Base-by-base conservation (phyloP, 345 rosid genomes). In the Leavenworthia alabamica region DNA sequence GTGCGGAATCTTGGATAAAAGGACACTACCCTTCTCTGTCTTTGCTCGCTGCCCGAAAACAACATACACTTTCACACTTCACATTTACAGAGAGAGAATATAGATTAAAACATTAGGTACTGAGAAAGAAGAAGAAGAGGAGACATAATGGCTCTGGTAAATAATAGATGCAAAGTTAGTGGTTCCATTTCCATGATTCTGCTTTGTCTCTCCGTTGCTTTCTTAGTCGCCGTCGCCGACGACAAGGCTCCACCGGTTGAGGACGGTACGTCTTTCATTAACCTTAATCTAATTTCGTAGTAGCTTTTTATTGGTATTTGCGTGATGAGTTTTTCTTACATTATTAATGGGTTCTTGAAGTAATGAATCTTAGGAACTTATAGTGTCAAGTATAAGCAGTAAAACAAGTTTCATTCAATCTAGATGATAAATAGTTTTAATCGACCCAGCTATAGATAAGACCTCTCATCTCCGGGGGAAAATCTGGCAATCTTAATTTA, bases 1-100 rank as follows among this genome's bases (percentile, higher is more conserved):
- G 60, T 63, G 75, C 17, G 72, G 85, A 78, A 80, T 73, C 82
- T 70, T 73, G 63, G 75, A 80, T 84, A 63, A 73, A 85, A 82
- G 70, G 77, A 62, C 76, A 67, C 69, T 45, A 33, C 63, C 66
- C 68, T 66, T 23, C 62, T n/a, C 24, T 47, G 46, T 65, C 53
- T 45, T n/a, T 64, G 47, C 61, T 22, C 73, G 66, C 72, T 43
- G 67, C 72, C 68, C 72, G 59, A 66, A 65, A 72, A 47, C 40
- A 68, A 57, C 73, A 58, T 58, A 72, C 29, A 70, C 68, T 62
- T 70, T 54, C 57, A 28, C 68, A 62, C 27, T 60, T 60, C 67
- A 62, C 66, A 51, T 14, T 62, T 29, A 46, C 48, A 58, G 53
- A 59, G 76, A 59, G 68, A 53, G 47, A 17, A 52, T 41, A 42